A percentile compares a stretch with the other conserved stretches of the same genome.
Evolutionary conservation across 2,329 filamentous ascomycete species (phyloP).

Genomic region (Biscogniauxia marginata): DNA sequence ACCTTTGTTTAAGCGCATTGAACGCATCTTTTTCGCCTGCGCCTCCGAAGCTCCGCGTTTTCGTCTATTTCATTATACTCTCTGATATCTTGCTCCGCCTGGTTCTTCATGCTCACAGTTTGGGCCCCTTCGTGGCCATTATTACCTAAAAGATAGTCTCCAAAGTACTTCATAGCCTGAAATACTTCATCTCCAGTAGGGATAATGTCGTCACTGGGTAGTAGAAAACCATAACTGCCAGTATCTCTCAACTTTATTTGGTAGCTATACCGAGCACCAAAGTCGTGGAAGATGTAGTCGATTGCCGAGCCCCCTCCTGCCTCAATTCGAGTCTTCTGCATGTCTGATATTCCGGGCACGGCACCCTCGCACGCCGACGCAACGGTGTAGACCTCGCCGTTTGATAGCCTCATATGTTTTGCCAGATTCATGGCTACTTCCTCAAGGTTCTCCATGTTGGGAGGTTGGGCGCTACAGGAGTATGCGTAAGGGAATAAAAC

Average conservation of each 20-base stretch:
- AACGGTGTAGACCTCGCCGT: constrained; percentile 73
- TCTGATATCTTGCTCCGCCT: constrained; percentile 20
- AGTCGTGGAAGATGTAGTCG: constrained; percentile 92
- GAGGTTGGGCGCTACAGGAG: constrained; percentile 74
- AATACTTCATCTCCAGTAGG: constrained; percentile 87
- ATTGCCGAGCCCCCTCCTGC: constrained; percentile 80
- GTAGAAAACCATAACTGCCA: constrained; percentile 88
- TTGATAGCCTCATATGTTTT: constrained; percentile 82
- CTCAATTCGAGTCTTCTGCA: constrained; percentile 55
- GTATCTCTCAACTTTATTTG: constrained; percentile 94
- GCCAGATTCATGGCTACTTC: constrained; percentile 85
- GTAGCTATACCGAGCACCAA: constrained; percentile 80
- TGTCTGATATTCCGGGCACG: constrained; percentile 39
- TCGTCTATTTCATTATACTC: constrained; percentile 11
- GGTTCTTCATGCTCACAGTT: constrained; percentile 24
- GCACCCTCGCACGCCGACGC: constrained; percentile 85
- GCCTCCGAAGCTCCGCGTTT: constrained; percentile 22
- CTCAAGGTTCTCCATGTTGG: constrained; percentile 86
- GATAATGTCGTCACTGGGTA: constrained; percentile 83
- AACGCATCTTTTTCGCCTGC: constrained; percentile 10
- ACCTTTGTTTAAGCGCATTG: constrained; percentile 6
- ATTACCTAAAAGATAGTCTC: constrained; percentile 72
- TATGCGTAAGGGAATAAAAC: constrained; percentile 91
- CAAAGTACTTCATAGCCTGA: constrained; percentile 79
- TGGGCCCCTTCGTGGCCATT: constrained; percentile 58